Percentiles rank a stretch among this genome's conserved stretches.
Evolutionary conservation across 306 rosid genomes (phyloP).

Genomic region (Psophocarpus tetragonolobus): DNA sequence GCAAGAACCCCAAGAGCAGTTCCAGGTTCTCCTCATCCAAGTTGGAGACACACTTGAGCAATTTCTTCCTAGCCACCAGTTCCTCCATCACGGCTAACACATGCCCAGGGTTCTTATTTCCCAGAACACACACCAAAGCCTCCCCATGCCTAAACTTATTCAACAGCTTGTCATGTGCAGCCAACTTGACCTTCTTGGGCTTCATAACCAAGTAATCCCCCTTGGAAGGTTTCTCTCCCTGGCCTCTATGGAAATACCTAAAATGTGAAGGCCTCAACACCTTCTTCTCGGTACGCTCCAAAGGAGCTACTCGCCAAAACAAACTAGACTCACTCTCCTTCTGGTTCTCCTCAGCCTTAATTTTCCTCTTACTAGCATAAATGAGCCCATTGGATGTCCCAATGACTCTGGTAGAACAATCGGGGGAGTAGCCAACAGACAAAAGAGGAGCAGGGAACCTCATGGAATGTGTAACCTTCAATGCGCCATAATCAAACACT

Average conservation of each 20-base stretch:
- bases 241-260: conserved; percentile 87
- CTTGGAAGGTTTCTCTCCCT: conserved; percentile 69
- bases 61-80: conserved; percentile 74
- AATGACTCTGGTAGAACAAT: conserved; percentile 58
- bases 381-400: conserved; percentile 84
- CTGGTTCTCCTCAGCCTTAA: conserved; percentile 39
- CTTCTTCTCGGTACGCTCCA: conserved; percentile 41
- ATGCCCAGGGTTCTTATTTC: conserved; percentile 63
- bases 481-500: conserved; percentile 75
- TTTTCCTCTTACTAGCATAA: conserved; percentile 73
- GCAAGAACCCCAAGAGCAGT: conserved; percentile 61
- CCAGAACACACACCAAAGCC: conserved; percentile 71
- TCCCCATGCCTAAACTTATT: conserved; percentile 85
- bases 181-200: conserved; percentile 59
- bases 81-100: conserved; percentile 91
- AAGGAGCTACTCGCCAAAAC: conserved; percentile 44
- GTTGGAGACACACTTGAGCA: conserved; percentile 61
- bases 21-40: conserved; percentile 67
- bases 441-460: conserved; percentile 89
- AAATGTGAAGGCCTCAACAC: conserved; percentile 55
- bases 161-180: conserved; percentile 73
- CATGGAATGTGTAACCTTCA: conserved; percentile 83
- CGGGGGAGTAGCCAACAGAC: conserved; percentile 70
- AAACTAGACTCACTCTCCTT: conserved; percentile 33
- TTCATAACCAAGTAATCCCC: conserved; percentile 68